Evolutionary conservation across 2,329 filamentous ascomycete genomes (phyloP), one percentile per base, ranked within the genome.

Genomic region (Botrytis fabae): DNA sequence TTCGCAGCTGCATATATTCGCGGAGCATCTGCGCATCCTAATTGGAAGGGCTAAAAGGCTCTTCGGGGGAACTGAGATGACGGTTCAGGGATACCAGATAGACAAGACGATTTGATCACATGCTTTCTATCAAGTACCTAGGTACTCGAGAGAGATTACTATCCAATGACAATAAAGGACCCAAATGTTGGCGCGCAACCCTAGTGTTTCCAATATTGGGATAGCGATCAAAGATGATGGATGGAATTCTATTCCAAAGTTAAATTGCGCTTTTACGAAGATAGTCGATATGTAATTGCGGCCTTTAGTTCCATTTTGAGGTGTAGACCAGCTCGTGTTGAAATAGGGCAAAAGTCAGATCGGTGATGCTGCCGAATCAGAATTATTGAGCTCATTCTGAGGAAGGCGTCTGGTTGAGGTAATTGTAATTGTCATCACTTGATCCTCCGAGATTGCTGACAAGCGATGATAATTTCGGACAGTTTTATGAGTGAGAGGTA

Each of bases 331-430:
- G 48, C 48, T 51, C 22, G 25, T 51, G 48, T 51, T 51, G 25
- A 51, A 14, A n/a, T n/a, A n/a, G 48, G 25, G n/a, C 14, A 42
- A 42, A n/a, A n/a, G 25, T n/a, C 10, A 51, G 6, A 51, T 62
- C 6, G 35, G 28, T 9, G 40, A 70, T 38, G 22, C 62, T 28
- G 42, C 68, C 7, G 16, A 9, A 22, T 70, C 54, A 28, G 68
- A 70, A n/a, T 40, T 38, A 16, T 51, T 62, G 10, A 63, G 40
- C 42, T 48, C 28, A 8, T 40, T 62, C 40, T 57, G 62, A 38
- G 61, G 54, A 70, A 38, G 61, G 54, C 54, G 57, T 28, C 14
- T 62, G 22, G 35, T 70, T 42, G 46, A 70, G 57, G 4, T 40
- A 4, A n/a, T 70, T 25, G 4, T 40, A 4, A n/a, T 70, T 25